phyloP scores from a whole-genome alignment of 73 alveolate species.

The Tetrahymena malaccensis region DNA sequence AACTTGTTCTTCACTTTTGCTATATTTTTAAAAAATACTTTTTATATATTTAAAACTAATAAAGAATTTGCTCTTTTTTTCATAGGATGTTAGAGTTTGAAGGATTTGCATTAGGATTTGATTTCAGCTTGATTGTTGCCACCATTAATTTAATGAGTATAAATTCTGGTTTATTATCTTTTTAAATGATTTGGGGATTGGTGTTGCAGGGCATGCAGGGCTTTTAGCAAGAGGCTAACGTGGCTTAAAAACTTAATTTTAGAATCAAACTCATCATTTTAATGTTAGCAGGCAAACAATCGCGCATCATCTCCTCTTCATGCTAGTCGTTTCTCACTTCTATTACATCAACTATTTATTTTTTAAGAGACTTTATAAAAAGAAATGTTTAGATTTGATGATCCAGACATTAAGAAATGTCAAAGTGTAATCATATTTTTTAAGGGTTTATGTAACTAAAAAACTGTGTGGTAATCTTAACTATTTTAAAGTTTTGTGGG shows the following conservation, averaged over 20 bases:
- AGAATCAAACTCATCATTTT: not conserved
- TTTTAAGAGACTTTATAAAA: not conserved
- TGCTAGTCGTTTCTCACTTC: not conserved
- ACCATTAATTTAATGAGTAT: not conserved
- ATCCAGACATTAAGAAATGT: not conserved
- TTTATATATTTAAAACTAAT: not conserved
- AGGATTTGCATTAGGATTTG: not conserved
- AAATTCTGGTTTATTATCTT: not conserved
- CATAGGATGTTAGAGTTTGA: not conserved
- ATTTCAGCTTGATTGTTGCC: not conserved
- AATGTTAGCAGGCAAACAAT: not conserved
- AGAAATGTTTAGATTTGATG: not conserved
- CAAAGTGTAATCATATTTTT: not conserved
- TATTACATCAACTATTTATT: not conserved
- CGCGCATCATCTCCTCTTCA: not conserved
- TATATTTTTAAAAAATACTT: not conserved
- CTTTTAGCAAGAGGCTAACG: not conserved
- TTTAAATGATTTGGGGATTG: not conserved
- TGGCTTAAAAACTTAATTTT: not conserved
- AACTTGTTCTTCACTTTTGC: not conserved
- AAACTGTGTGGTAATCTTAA: not conserved
- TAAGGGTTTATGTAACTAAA: not conserved
- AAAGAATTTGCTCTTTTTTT: not conserved
- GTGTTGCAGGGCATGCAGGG: constrained; percentile 5
- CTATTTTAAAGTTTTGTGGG: not conserved